Evolutionary conservation across 164 flowering plant genomes (phyloP).

Genomic region (Annona squamosa): DNA sequence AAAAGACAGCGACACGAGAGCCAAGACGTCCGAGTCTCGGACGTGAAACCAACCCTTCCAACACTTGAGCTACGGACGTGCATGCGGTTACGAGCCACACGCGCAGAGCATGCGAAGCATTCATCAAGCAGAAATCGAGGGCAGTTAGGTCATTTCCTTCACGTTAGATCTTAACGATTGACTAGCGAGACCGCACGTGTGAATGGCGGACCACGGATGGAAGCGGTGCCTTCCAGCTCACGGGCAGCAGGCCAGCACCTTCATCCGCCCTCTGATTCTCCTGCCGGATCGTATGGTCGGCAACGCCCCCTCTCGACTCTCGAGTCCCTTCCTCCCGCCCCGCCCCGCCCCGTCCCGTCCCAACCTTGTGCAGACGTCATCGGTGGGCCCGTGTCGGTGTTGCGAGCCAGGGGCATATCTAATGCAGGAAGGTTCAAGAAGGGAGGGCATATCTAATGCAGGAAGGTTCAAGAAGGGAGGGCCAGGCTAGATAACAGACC

Average conservation of each 20-base stretch:
- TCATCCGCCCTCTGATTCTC: neutral
- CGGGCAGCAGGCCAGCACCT: neutral
- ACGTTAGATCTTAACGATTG: neutral
- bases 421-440: neutral
- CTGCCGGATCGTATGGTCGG: neutral
- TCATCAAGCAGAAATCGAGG: neutral
- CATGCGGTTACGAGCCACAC: neutral
- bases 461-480: no score
- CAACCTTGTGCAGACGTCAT: neutral
- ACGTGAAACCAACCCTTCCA: no score
- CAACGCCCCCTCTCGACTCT: neutral
- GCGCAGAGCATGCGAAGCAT: neutral
- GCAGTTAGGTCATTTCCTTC: neutral
- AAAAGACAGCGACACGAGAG: no score
- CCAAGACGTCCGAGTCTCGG: no score
- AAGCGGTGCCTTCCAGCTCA: neutral
- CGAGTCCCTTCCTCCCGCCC: neutral
- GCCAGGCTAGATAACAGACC: neutral
- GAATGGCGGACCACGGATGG: neutral
- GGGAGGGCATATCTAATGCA: neutral
- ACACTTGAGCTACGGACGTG: neutral
- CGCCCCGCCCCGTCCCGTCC: neutral
- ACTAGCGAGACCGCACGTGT: neutral
- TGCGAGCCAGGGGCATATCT: neutral
- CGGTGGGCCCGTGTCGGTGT: neutral